Evolutionary conservation across 164 flowering plant species (phyloP), one percentile per base, ranked within the genome.

Genomic region (Nymphaea thermarum): DNA sequence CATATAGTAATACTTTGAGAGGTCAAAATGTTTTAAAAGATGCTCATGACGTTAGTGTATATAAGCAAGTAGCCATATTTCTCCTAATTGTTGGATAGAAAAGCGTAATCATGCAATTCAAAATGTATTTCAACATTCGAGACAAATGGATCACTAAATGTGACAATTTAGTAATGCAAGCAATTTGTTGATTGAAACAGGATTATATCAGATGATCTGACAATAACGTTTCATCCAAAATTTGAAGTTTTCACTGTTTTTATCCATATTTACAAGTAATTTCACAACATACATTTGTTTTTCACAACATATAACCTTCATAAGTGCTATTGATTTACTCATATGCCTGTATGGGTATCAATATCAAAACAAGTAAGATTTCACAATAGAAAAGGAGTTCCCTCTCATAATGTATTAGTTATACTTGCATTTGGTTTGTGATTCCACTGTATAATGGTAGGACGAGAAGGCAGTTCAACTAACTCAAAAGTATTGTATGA

Each of bases 321-420:
- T 14, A 14, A 62, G 87, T 60, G 85, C 76, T 12, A 79, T 85
- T 57, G 85, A 84, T 72, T 80, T 17, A 80, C 78, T 41, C 91
- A 85, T 70, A 77, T 86, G 16, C 91, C 91, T 42, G 86, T 79
- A 61, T 80, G 75, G 80, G 86, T 83, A 2, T 82, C 82, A 63
- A 79, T 78, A 7, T 84, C 83, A 70, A 86, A 85, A 76, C 86
- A 83, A 77, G 86, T 81, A 16, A 82, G 85, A 65, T 87, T 83
- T 71, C 85, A 85, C 45, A 81, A 82, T 67, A 81, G 71, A 71
- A 79, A 73, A 65, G 87, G 87, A 44, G 64, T 67, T 43, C 81
- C 80, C 51, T 78, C 64, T 25, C 64, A 62, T 2, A 62, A 62
- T 17, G 64, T 62, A 62, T 62, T 62, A 18, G 64, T 6, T 12